Conservation (phyloP, 768 basidiomycete species). For the Hemileccinum impolitum region DNA sequence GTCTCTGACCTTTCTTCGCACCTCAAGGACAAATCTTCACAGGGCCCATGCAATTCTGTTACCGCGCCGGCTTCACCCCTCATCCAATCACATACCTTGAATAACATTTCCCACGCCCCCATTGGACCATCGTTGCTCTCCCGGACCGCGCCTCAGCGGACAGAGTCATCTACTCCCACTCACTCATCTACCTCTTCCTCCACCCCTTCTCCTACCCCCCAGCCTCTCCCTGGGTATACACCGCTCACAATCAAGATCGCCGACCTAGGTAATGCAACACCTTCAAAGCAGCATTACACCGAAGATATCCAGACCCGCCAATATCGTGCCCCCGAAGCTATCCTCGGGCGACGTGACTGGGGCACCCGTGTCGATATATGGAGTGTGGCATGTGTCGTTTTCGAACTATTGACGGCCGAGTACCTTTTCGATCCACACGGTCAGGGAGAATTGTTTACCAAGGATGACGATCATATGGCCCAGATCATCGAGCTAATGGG, state of each 20-base stretch:
- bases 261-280: constrained; percentile 92
- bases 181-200: constrained; percentile 17
- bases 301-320: constrained; percentile 97
- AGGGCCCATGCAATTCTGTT: neutral
- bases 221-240: constrained; percentile 23
- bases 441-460: constrained; percentile 76
- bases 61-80: constrained; percentile 19
- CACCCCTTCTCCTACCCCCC: constrained; percentile 19
- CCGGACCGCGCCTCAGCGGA: constrained; percentile 52
- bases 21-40: constrained; percentile 1
- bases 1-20: constrained; percentile 9
- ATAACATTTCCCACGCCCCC: constrained; percentile 25
- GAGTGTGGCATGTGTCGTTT: constrained; percentile 88
- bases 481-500: constrained; percentile 92
- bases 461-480: constrained; percentile 95
- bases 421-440: constrained; percentile 89
- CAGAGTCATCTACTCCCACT: constrained; percentile 19
- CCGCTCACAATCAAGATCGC: constrained; percentile 88
- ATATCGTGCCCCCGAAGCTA: constrained; percentile 93
- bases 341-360: constrained; percentile 85
- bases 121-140: constrained; percentile 54
- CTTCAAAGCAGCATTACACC: constrained; percentile 85
- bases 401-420: constrained; percentile 88
- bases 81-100: constrained; percentile 21
- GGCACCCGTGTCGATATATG: constrained; percentile 83